Conservation (phyloP, 768 basidiomycete species). For the Auriscalpium microsporum region DNA sequence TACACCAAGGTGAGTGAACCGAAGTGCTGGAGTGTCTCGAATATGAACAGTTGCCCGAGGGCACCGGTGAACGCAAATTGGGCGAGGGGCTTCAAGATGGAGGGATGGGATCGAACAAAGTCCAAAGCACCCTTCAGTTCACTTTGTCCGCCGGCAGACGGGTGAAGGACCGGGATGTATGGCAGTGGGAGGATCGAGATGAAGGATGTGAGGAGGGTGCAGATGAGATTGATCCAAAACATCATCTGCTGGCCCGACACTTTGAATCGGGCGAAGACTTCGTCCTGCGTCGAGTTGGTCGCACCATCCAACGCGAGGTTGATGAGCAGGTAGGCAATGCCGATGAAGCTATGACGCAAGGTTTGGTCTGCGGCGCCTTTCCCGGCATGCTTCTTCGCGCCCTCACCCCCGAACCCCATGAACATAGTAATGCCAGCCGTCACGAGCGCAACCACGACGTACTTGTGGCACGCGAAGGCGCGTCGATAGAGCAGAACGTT, state of each 20-base stretch:
- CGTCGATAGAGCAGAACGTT: slow-evolving; percentile 93
- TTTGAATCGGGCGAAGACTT: slow-evolving; percentile 77
- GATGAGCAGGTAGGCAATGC: slow-evolving; percentile 66
- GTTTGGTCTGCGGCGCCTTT: slow-evolving; percentile 27
- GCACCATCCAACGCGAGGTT: slow-evolving; percentile 91
- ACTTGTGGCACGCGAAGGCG: slow-evolving; percentile 88
- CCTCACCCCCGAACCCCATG: slow-evolving; percentile 77
- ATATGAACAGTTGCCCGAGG: slow-evolving; percentile 94
- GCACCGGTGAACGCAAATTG: slow-evolving; percentile 89
- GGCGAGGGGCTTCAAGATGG: slow-evolving; percentile 59
- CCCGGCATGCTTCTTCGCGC: slow-evolving; percentile 29
- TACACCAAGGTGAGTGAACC: slow-evolving; percentile 86
- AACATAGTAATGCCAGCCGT: slow-evolving; percentile 87
- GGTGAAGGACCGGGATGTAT: slow-evolving; percentile 76
- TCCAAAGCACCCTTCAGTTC: slow-evolving; percentile 62
- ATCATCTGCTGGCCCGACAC: slow-evolving; percentile 96
- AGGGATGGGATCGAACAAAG: slow-evolving; percentile 75
- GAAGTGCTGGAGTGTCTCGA: slow-evolving; percentile 89
- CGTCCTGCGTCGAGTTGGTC: slow-evolving; percentile 94
- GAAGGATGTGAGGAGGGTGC: slow-evolving; percentile 60
- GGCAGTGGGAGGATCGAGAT: slow-evolving; percentile 72
- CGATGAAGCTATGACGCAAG: slow-evolving; percentile 56
- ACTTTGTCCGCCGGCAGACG: slow-evolving; percentile 44
- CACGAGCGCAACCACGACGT: slow-evolving; percentile 89
- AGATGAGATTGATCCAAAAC: slow-evolving; percentile 93